phyloP scores from a whole-genome alignment of 2,329 filamentous ascomycete species.

The Microdochium bolleyi region DNA sequence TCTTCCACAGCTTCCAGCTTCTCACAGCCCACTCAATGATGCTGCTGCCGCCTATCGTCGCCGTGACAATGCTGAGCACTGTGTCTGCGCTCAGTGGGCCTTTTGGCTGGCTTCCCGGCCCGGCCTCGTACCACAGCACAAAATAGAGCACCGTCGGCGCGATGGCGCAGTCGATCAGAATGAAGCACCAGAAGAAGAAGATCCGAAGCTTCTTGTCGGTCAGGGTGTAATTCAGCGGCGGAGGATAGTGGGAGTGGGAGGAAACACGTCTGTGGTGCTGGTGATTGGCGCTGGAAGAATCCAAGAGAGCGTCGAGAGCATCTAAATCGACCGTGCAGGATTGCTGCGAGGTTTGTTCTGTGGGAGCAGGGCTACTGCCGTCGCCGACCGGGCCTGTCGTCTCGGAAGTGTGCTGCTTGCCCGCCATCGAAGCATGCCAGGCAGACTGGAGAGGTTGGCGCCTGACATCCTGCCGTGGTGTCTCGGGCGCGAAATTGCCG shows the following conservation, averaged over 20 bases:
- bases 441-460: no score
- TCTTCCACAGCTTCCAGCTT: constrained; percentile 39
- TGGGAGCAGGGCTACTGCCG: no score
- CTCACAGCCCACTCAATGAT: constrained; percentile 44
- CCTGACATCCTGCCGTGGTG: no score
- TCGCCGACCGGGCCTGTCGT: no score
- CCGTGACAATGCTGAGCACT: constrained; percentile 46
- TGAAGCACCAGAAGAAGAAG: constrained; percentile 49
- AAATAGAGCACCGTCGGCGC: constrained; percentile 55
- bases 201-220: constrained; percentile 41
- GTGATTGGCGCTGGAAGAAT: no score
- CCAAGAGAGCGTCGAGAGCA: no score
- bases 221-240: constrained; percentile 9
- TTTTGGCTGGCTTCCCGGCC: constrained; percentile 12
- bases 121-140: constrained; percentile 46
- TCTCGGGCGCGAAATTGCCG: no score
- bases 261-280: no score
- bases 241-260: constrained; percentile 1
- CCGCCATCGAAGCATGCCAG: no score
- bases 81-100: constrained; percentile 11
- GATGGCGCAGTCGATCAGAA: constrained; percentile 48
- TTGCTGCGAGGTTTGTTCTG: no score
- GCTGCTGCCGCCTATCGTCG: constrained; percentile 40
- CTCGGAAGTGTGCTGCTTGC: no score
- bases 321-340: no score